Evolutionary conservation across 1,284 basidiomycete species (phyloP), one percentile per base, ranked within the genome.

Genomic region (Melampsora occidentalis): DNA sequence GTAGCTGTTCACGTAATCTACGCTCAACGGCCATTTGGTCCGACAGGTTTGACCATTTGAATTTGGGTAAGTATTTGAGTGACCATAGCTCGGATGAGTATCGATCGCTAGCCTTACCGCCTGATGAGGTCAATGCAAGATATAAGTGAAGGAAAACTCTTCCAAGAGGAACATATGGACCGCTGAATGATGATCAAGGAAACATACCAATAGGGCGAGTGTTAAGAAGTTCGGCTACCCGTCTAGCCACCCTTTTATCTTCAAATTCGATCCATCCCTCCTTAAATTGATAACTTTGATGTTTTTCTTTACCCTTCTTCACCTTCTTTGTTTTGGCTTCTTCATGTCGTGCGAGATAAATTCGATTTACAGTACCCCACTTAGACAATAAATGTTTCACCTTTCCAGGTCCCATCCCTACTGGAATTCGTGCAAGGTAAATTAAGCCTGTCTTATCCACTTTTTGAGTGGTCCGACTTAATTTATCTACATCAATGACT

Each of bases 181-280:
- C 28, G 28, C 31, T 20, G n/a, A 31, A 71, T 46, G 22, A 66
- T 62, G 57, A 16, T 49, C 3, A 20, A 48, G 22, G 33, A 7
- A 1, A 78, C 79, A 33, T 35, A 76, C 81, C 97, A 79, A 99
- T 96, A 0, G 93, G 89, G 81, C 95, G 90, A 0, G 96, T 97
- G 82, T 99, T 99, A 78, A 99, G 86, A 91, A 98, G 93, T 77
- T 89, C 92, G 6, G 97, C 96, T 1, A 96, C 90, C 39, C 89
- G 90, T 65, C 94, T 89, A 0, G 94, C 97, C 33, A 97, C 87
- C 71, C 88, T 89, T 84, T 99, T 99, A 83, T 96, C 91, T 79
- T 90, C 88, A 84, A 98, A 99, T 84, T 99, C 97, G 63, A 99
- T 91, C 97, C 97, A 99, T 42, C 97, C 97, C 83, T 99, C 97